Conservation (phyloP, 495 filamentous ascomycete genomes). For the Pseudevernia furfuracea region DNA sequence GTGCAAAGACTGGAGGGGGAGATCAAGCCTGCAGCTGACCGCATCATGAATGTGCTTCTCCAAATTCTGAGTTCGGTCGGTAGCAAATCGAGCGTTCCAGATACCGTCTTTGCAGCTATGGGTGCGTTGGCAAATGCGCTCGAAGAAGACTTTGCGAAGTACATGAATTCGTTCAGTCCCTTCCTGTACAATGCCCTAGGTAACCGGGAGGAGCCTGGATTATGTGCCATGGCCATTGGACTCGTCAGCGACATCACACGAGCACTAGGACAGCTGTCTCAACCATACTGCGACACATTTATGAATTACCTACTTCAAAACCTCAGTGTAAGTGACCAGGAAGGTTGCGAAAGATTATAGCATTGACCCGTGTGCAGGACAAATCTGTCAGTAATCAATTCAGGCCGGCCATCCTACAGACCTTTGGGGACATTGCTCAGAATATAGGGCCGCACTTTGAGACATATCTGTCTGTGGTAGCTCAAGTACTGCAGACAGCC, state of each 20-base stretch:
- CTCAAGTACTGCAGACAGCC: conserved; percentile 87
- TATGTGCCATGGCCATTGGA: conserved; percentile 96
- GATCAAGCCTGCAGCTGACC: conserved; percentile 81
- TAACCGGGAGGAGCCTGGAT: conserved; percentile 87
- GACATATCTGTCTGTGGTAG: conserved; percentile 84
- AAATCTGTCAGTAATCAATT: conserved; percentile 76
- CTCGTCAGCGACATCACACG: conserved; percentile 92
- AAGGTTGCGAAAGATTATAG: not conserved
- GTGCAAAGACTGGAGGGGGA: conserved; percentile 87
- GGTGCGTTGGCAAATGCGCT: conserved; percentile 79
- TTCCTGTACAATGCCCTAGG: conserved; percentile 87
- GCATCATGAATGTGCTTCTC: conserved; percentile 83
- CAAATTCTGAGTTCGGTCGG: conserved; percentile 70
- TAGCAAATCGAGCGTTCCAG: conserved; percentile 86
- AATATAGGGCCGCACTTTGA: conserved; percentile 90
- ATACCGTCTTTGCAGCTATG: conserved; percentile 83
- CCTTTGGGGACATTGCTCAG: conserved; percentile 95
- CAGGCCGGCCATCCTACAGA: conserved; percentile 95
- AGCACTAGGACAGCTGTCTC: conserved; percentile 77
- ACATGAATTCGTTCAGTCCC: conserved; percentile 89
- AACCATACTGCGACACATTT: conserved; percentile 90
- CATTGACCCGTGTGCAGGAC: conserved; percentile 20
- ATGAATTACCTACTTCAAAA: conserved; percentile 96
- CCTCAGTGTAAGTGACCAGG: conserved; percentile 57
- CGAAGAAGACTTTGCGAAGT: conserved; percentile 86